Base-by-base conservation (phyloP, 768 basidiomycete species). In the Podaxis mareebaensis region DNA sequence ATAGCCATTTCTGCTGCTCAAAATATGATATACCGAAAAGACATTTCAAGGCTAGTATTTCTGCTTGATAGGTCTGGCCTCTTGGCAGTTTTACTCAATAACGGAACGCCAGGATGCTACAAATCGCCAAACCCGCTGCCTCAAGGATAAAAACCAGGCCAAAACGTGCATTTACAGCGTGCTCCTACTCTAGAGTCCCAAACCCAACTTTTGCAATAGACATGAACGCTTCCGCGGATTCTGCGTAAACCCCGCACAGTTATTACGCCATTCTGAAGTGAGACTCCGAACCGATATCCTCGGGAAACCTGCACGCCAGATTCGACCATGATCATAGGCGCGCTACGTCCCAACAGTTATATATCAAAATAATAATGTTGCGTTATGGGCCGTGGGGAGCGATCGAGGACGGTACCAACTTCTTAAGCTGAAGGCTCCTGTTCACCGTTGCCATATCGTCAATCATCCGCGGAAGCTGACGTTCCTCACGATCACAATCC, bases 321-420 rank as follows among this genome's bases (percentile, higher is more conserved):
- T 93, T 48, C 83, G 90, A 11, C 92, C 93, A 4, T 79, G 94
- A 22, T 92, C 90, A 1, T 92, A 94, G 72, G 80, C 85, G 28
- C 83, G 83, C 90, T 92, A 63, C 65, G 85, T 75, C 53, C 60
- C 61, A 39, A 6, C 11, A 20, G 58, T 22, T 13, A 44, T 8
- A 28, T 3, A 33, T 33, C 28, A 42, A 57, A 26, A 49, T 15
- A 33, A 33, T 33, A 10, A 20, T 30, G 36, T n/a, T 7, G 10
- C 17, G 15, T 13, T 33, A 30, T 33, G 20, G 3, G 22, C 30
- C 2, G 4, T 39, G 22, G 66, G 92, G 91, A 63, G 93, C 93
- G 0, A 90, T 94, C 63, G 91, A 93, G 63, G 92, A 89, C 67
- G 93, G 93, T 20, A 90, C 92, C 15, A 95, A 93, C 67, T 80